Percentiles rank a stretch among this genome's conserved stretches.
Conservation (phyloP, 1,284 basidiomycete species). For the Ceratobasidium sp. region DNA sequence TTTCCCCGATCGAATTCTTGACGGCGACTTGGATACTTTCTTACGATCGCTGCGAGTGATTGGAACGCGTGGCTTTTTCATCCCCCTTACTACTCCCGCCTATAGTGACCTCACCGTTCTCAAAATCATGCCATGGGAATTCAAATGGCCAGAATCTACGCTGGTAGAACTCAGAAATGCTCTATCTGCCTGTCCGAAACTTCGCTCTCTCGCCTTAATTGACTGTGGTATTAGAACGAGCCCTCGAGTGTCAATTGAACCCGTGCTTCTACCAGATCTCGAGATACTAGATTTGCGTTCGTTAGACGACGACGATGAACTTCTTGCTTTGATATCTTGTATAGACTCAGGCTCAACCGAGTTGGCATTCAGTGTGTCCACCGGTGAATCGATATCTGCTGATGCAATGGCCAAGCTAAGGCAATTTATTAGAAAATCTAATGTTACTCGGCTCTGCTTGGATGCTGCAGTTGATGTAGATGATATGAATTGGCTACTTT, state of each 20-base stretch:
- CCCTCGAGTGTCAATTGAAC: background rate
- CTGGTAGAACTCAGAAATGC: background rate
- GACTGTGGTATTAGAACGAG: background rate
- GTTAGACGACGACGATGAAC: background rate
- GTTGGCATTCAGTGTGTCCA: background rate
- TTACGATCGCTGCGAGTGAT: background rate
- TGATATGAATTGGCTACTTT: background rate
- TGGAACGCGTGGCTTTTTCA: background rate
- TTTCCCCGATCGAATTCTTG: background rate
- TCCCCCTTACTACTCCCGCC: background rate
- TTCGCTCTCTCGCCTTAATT: background rate
- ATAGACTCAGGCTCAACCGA: background rate
- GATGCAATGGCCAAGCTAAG: background rate
- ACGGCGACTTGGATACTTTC: background rate
- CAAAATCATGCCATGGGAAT: background rate
- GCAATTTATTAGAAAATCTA: background rate
- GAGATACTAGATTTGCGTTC: background rate
- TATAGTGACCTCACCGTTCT: background rate
- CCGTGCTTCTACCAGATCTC: background rate
- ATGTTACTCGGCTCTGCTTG: background rate
- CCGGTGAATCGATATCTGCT: background rate
- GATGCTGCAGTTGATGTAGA: background rate
- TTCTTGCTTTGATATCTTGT: background rate
- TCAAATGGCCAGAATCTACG: background rate
- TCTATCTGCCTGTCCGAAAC: background rate